phyloP scores from a whole-genome alignment of 1,139 yeast genomes.

The Groenewaldozyma auringiensis region DNA sequence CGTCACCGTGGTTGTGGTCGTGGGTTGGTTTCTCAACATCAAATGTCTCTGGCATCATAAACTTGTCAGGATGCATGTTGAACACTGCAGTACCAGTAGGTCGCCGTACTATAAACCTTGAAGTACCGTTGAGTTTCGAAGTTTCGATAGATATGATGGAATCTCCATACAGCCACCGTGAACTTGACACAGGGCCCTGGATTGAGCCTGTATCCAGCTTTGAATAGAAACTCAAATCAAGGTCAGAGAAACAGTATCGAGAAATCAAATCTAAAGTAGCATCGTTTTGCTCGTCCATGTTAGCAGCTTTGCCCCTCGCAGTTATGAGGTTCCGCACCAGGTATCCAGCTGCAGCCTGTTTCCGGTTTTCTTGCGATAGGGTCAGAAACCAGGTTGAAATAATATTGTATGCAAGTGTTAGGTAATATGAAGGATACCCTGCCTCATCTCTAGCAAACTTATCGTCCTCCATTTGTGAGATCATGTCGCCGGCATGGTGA shows the following conservation, averaged over 20 bases:
- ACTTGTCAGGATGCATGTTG: constrained; percentile 39
- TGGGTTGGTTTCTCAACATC: constrained; percentile 9
- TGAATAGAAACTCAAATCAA: constrained; percentile 44
- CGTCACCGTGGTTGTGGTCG: constrained; percentile 5
- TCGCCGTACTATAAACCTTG: constrained; percentile 48
- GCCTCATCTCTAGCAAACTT: constrained; percentile 22
- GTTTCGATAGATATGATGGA: constrained; percentile 54
- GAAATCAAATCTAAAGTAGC: constrained; percentile 63
- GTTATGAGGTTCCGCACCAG: constrained; percentile 51
- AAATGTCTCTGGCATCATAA: constrained; percentile 34
- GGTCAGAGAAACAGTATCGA: constrained; percentile 59
- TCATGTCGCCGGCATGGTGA: constrained; percentile 56
- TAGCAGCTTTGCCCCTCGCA: constrained; percentile 36
- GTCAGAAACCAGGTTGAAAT: constrained; percentile 69
- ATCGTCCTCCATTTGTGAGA: constrained; percentile 25
- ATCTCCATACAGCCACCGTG: constrained; percentile 57
- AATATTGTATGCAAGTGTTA: constrained; percentile 59
- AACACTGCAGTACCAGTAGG: constrained; percentile 60
- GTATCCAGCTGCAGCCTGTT: constrained; percentile 48
- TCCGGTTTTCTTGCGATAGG: constrained; percentile 51
- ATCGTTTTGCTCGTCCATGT: constrained; percentile 46
- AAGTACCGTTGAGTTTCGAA: constrained; percentile 44
- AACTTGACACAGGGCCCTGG: constrained; percentile 12
- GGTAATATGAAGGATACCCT: constrained; percentile 38
- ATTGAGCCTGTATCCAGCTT: constrained; percentile 1